Conservation (phyloP, 495 filamentous ascomycete genomes). For the Penicillium fimorum region DNA sequence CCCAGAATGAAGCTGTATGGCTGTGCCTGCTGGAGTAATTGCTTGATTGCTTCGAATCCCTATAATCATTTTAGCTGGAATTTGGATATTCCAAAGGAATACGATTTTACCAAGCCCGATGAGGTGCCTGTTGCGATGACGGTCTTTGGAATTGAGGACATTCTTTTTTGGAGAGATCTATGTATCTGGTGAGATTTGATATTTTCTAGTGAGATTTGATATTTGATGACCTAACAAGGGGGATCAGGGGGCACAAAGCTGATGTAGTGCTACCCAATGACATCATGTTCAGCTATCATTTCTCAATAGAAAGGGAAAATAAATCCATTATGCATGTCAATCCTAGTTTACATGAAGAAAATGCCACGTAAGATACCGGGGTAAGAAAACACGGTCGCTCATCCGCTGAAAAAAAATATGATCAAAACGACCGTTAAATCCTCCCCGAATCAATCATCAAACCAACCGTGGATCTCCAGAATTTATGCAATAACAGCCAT, state of each 20-base stretch:
- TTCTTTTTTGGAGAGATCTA: neutral
- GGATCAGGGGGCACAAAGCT: too few species aligned
- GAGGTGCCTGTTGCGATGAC: constrained; percentile 32
- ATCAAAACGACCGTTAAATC: neutral
- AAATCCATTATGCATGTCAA: neutral
- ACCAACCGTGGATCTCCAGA: neutral
- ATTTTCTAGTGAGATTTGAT: too few species aligned
- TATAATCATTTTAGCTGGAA: constrained; percentile 13
- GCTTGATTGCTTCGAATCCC: constrained; percentile 34
- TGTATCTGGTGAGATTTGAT: neutral
- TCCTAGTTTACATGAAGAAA: neutral
- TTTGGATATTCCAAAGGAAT: neutral
- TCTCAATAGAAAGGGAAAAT: neutral
- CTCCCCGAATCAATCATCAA: neutral
- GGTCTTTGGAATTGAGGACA: constrained; percentile 20
- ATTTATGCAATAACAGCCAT: constrained; percentile 30
- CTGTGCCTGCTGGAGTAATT: constrained; percentile 25
- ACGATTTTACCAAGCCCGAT: constrained; percentile 24
- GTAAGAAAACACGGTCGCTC: constrained; percentile 1
- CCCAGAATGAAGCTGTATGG: constrained; percentile 32
- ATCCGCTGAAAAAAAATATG: neutral
- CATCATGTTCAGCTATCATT: neutral
- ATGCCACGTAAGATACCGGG: neutral
- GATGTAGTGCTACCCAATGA: neutral
- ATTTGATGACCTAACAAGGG: too few species aligned